A percentile compares a stretch with the other conserved stretches of the same genome.
Evolutionary conservation across 208 protist species (phyloP).

Genomic region (Crithidia acanthocephali): DNA sequence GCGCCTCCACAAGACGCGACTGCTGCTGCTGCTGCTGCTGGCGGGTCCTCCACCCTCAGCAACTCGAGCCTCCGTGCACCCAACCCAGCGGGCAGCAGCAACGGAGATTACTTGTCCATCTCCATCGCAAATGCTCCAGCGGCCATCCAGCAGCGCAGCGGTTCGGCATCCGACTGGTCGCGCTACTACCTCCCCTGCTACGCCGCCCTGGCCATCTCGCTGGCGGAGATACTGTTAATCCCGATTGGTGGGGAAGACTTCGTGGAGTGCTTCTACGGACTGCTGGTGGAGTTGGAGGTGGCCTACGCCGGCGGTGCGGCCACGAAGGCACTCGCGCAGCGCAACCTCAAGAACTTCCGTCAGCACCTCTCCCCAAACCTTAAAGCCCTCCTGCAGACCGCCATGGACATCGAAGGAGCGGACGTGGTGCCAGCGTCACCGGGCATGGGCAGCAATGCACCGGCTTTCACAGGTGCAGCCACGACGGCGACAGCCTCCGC

Average conservation of each 20-base stretch:
- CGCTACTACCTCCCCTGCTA: constrained; percentile 55
- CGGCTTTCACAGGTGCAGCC: too few species aligned
- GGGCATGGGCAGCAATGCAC: not conserved
- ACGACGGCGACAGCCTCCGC: not conserved
- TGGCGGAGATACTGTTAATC: constrained; percentile 64
- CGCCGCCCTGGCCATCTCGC: constrained; percentile 56
- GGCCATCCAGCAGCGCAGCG: constrained; percentile 30
- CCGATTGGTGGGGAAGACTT: constrained; percentile 55
- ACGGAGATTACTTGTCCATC: constrained; percentile 14
- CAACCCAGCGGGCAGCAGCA: too few species aligned
- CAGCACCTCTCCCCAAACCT: constrained; percentile 43
- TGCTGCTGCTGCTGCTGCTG: not conserved
- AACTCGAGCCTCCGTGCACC: not conserved
- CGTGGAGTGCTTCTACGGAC: constrained; percentile 64
- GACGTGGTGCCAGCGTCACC: constrained; percentile 1
- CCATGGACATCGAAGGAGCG: not conserved
- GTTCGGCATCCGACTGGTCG: constrained; percentile 30
- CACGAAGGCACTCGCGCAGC: constrained; percentile 52
- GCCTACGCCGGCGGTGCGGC: constrained; percentile 51
- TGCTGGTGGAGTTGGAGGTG: constrained; percentile 76
- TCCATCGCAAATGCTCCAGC: constrained; percentile 36
- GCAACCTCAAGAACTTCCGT: constrained; percentile 57
- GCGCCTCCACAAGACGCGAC: not conserved
- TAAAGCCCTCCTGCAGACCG: constrained; percentile 15
- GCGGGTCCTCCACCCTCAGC: not conserved